Evolutionary conservation across 2,329 filamentous ascomycete genomes (phyloP), one percentile per base, ranked within the genome.

Genomic region (Dothistroma pini): DNA sequence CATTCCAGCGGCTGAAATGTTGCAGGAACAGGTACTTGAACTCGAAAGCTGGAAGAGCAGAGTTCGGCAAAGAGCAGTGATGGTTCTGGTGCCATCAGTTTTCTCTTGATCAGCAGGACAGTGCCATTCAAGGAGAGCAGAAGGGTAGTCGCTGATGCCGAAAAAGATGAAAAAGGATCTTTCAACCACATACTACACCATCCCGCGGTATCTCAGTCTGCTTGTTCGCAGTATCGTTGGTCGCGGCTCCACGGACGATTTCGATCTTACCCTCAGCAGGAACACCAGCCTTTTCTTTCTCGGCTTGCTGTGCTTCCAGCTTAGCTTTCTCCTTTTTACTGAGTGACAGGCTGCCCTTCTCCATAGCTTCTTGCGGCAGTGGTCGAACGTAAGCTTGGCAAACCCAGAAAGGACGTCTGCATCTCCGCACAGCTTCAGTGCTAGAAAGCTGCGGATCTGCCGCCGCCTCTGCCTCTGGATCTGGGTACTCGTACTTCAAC

Each of bases 381-480:
- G 92, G 93, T 59, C 93, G 81, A 7, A 97, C 84, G 70, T 96
- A 90, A 4, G 93, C 89, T 78, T 97, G 93, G 56, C 87, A 91
- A 4, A 96, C 83, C 91, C 91, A 97, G 84, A 88, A 97, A 0
- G 93, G 93, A 65, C 91, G 79, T 73, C 87, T 88, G 71, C 91
- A 96, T 62, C 85, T 80, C 58, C 83, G 84, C 29, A 95, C 86
- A 0, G 89, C 86, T 9, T 84, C 86, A 19, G 86, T 77, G 4
- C 68, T 71, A 35, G 57, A 71, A 12, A 63, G 57, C 57, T 74
- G 75, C 12, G 64, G 61, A 35, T 65, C 60, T 21, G 57, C 63
- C 19, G 57, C 68, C 59, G 54, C 70, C 52, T 59, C 59, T 57
- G 68, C 22, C 60, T 68, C 55, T 48, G 58, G 44, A 11, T 66